Base-by-base conservation (phyloP, 768 basidiomycete genomes). In the Mycena chlorophos region DNA sequence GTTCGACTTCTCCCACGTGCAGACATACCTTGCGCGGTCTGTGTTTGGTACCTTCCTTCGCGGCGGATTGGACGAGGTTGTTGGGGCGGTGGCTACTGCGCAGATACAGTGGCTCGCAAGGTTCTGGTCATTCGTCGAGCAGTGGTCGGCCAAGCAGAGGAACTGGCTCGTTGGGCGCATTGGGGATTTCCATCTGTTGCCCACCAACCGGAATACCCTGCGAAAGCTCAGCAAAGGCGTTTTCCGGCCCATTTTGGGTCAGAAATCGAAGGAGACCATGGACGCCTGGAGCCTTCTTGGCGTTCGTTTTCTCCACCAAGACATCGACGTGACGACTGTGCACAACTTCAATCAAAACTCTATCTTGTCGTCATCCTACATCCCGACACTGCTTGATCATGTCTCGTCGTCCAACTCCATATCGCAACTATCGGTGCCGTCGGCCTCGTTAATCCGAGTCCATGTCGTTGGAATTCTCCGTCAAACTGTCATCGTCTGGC, bases 111-210 rank as follows among this genome's bases (percentile, higher is more conserved):
- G 70, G 70, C 53, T 69, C 14, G 30, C 47, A 10, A 31, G 38
- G 17, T 71, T 71, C 45, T 71, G 70, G 70, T 55, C 30, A 16
- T 71, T 65, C 68, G 40, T 65, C 12, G 47, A 40, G 5, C 43
- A 51, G 38, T 51, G 28, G 20, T 28, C 52, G 13, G 55, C 56
- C 57, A 25, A 28, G 2, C 52, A 51, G 22, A 31, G 39, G 30
- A 10, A 16, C 3, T 51, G 42, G 4, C 52, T 66, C 16, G 46
- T 63, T 25, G n/a, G 10, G n/a, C 38, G 45, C n/a, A 52, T 64
- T 17, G 30, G 30, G 1, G 25, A 19, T 6, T 57, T 63, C 16
- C 58, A 64, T 45, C 27, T 68, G 2, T 43, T 69, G 4, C 65
- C 66, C 2, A 65, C 63, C 10, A 30, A 45, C 2, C 48, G 54